Evolutionary conservation across 2,329 filamentous ascomycete genomes (phyloP), one percentile per base, ranked within the genome.

Genomic region (Xylariaceae sp.): DNA sequence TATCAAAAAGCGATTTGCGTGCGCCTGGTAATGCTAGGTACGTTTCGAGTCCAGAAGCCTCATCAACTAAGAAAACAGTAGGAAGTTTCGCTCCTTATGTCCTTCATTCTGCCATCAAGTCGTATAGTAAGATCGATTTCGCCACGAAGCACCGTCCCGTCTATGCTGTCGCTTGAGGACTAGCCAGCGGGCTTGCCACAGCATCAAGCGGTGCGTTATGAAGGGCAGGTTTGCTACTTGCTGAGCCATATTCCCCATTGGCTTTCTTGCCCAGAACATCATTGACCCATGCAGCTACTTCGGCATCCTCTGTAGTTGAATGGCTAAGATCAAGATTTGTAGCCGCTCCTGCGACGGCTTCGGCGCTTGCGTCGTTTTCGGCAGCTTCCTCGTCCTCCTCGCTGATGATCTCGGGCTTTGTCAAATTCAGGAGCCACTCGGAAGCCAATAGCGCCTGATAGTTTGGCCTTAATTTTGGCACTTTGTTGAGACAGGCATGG

Each of bases 391-490:
- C 58, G 16, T 61, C 61, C 46, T 66, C 57, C 54, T 66, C 59
- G 36, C 57, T 43, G 47, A 65, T 60, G 30, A 60, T 57, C 55
- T 81, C 75, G 2, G 87, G 87, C 52, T 89, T 86, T 49, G 83
- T 78, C 29, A 95, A 72, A 1, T 79, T 74, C 8, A 81, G 76
- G 4, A 98, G 75, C 93, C 93, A 98, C 19, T 87, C 81, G 60
- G 97, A 91, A 55, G 88, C 81, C 9, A 98, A 75, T 4, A 98
- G 78, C 74, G 88, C 89, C 38, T 85, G 81, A 61, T 98, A 98
- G 0, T 87, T 93, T n/a, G 90, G 91, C n/a, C 93, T 82, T 45
- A 94, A 79, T 53, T 87, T 87, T 8, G 93, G 88, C 17, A 88
- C 85, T 65, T 98, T 98, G 72, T 96, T 89, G 35, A 98, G 74